Evolutionary conservation across 2,329 filamentous ascomycete genomes (phyloP), one percentile per base, ranked within the genome.

Genomic region (Cordyceps fumosorosea): DNA sequence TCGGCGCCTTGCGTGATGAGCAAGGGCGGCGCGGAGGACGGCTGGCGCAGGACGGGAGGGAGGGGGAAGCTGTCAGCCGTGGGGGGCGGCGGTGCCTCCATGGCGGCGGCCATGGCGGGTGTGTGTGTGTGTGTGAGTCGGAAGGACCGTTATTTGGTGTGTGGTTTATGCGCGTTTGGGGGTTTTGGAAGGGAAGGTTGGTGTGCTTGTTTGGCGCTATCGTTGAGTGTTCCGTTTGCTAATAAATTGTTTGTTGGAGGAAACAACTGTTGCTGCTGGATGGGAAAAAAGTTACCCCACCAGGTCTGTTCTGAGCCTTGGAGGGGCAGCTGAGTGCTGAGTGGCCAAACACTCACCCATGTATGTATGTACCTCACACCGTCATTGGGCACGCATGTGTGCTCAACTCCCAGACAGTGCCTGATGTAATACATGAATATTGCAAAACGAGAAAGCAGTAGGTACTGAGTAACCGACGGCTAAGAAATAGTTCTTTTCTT

Each of bases 1-100:
- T 99, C 95, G 72, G 95, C 95, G 77, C 95, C 95, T 81, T 98
- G 95, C 62, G 91, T 88, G 68, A 98, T 85, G 70, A 96, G 89
- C 55, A 73, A 75, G 65, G 91, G 86, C 55, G 84, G 75, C 67
- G 80, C 74, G 45, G 84, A 79, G 65, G 83, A 78, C 72, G 84
- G 83, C 77, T 85, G 78, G 63, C 81, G 80, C 75, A 92, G 88
- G 67, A 88, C 82, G 40, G 80, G 75, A 44, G 88, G 88, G 65
- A 90, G 86, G 67, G 80, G 76, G 68, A 80, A 80, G 62, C 68
- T 65, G 56, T 72, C 68, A 26, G 66, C 59, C 26, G 62, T 55
- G 37, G 57, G 52, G 1, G 20, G 29, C 20, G 62, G 60, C 1
- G 40, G 37, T 0, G 20, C 18, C 0, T n/a, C 42, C 5, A 20